Evolutionary conservation across 2,329 filamentous ascomycete species (phyloP).

Genomic region (Ceratocystis lukuohia): DNA sequence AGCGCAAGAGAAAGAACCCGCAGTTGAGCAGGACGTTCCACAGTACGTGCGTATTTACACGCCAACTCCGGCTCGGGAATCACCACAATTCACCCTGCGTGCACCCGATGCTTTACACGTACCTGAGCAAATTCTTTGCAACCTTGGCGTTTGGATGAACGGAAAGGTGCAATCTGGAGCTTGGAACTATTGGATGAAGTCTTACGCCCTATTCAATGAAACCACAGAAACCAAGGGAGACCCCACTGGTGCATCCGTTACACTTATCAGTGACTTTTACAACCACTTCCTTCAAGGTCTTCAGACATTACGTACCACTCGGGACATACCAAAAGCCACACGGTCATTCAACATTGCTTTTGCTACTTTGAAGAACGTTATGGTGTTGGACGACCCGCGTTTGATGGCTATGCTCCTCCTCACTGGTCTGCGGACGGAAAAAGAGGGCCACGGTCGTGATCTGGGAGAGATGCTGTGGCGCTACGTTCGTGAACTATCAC

Average conservation of each 20-base stretch:
- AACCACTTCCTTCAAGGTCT: conserved; percentile 18
- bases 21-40: conserved; percentile 13
- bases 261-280: conserved; percentile 19
- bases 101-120: conserved; percentile 15
- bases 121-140: conserved; percentile 17
- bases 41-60: conserved; percentile 18
- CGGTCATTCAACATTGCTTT: conserved; percentile 19
- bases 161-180: conserved; percentile 15
- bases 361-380: conserved; percentile 14
- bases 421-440: conserved; percentile 16
- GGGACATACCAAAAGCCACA: conserved; percentile 9
- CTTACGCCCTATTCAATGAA: conserved; percentile 10
- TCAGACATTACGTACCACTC: conserved; percentile 10
- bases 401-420: conserved; percentile 18
- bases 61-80: conserved; percentile 10
- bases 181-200: conserved; percentile 14
- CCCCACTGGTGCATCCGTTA: conserved; percentile 15
- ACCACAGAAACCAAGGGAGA: conserved; percentile 15
- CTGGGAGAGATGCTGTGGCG: conserved; percentile 19
- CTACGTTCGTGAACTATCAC: conserved; percentile 16
- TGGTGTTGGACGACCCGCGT: conserved; percentile 18
- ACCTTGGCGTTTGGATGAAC: conserved; percentile 16
- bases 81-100: conserved; percentile 12
- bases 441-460: conserved; percentile 17
- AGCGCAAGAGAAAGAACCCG: conserved; percentile 7